Conservation (phyloP, 306 rosid genomes). For the Glycine tomentella region DNA sequence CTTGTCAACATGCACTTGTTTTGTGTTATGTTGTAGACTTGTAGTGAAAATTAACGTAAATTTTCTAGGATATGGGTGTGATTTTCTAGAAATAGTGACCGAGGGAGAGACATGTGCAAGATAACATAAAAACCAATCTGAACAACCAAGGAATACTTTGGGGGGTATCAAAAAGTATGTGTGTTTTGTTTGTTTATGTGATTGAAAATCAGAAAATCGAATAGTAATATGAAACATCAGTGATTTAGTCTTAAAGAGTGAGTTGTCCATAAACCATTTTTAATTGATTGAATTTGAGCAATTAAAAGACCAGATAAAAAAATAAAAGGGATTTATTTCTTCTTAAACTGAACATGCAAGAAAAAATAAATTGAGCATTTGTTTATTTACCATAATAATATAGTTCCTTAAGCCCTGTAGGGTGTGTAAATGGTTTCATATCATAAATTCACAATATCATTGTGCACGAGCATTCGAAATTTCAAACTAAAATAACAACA, state of each 20-base stretch:
- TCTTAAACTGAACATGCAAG: background rate
- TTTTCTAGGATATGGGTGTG: slow-evolving; percentile 16
- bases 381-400: background rate
- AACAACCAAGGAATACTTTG: background rate
- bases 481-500: background rate
- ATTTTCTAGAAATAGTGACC: slow-evolving; percentile 6
- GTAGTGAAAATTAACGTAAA: background rate
- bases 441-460: background rate
- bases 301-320: background rate
- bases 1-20: slow-evolving; percentile 46
- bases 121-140: slow-evolving; percentile 31
- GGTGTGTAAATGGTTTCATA: background rate
- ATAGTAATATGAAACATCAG: background rate
- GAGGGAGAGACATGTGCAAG: slow-evolving; percentile 5
- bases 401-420: background rate
- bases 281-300: background rate
- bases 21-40: background rate
- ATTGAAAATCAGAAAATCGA: background rate
- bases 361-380: background rate
- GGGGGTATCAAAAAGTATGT: slow-evolving; percentile 12
- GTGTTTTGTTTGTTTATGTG: slow-evolving; percentile 21
- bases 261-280: background rate
- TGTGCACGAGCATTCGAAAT: background rate
- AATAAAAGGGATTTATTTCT: background rate
- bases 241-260: background rate